Conservation (phyloP, 768 basidiomycete species). For the Amanita molliuscula region DNA sequence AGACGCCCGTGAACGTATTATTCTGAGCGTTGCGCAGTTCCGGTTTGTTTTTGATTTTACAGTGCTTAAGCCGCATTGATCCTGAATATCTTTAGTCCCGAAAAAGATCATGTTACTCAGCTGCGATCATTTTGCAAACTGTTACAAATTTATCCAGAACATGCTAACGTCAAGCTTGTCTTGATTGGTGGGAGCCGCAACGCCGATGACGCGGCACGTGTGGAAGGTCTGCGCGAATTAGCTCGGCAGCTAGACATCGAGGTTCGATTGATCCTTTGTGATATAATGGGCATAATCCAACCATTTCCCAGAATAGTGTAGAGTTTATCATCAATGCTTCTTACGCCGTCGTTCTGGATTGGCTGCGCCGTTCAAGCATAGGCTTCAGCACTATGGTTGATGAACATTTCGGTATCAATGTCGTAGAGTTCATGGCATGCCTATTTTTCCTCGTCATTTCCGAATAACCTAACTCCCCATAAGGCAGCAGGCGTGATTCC, state of each 20-base stretch:
- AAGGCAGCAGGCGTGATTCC: constrained; percentile 93
- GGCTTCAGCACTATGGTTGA: constrained; percentile 96
- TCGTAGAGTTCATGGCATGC: constrained; percentile 92
- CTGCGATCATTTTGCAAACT: constrained; percentile 58
- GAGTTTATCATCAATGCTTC: constrained; percentile 79
- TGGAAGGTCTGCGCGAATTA: constrained; percentile 46
- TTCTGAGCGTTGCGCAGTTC: constrained; percentile 91
- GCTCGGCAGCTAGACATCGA: constrained; percentile 54
- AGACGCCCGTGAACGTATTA: constrained; percentile 43
- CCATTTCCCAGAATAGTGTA: constrained; percentile 45
- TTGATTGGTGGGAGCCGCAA: constrained; percentile 85
- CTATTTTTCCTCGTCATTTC: constrained; percentile 12
- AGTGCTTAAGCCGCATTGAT: neutral
- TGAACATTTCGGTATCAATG: constrained; percentile 97
- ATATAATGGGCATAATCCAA: constrained; percentile 1
- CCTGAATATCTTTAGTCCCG: constrained; percentile 45
- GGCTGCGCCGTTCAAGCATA: constrained; percentile 68
- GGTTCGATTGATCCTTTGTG: constrained; percentile 26
- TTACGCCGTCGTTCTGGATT: constrained; percentile 56
- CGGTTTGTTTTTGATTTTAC: constrained; percentile 35
- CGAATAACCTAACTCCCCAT: neutral
- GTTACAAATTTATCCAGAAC: constrained; percentile 49
- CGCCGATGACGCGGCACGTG: constrained; percentile 57
- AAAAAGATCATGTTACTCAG: constrained; percentile 87
- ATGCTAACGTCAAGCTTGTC: constrained; percentile 51